phyloP scores from a whole-genome alignment of 2,329 filamentous ascomycete genomes.

The Fusarium newnesense region DNA sequence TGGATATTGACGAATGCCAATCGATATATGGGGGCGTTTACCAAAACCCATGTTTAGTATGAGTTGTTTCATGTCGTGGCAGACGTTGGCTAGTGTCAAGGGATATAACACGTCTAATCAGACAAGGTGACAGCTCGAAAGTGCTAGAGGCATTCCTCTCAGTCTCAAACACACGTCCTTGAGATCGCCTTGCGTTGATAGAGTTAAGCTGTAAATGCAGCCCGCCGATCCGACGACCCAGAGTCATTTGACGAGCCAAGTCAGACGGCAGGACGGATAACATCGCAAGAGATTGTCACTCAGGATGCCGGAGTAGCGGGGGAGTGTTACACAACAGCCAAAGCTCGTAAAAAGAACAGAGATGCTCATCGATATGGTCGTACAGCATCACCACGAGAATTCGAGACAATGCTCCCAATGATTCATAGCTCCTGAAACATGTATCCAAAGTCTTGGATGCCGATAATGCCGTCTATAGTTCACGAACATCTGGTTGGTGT shows the following conservation, averaged over 20 bases:
- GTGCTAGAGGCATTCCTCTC: conserved; percentile 2
- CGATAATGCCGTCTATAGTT: conserved; percentile 6
- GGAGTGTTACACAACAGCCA: conserved; percentile 15
- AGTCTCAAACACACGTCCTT: conserved; percentile 13
- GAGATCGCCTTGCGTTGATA: neutral
- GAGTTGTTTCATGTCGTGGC: conserved; percentile 30
- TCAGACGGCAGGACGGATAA: conserved; percentile 1
- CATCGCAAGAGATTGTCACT: conserved; percentile 12
- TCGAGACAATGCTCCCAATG: conserved; percentile 16
- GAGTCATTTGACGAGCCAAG: conserved; percentile 11
- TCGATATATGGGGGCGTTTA: conserved; percentile 1
- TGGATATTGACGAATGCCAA: conserved; percentile 11
- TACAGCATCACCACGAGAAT: conserved; percentile 26
- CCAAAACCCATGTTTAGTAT: conserved; percentile 16
- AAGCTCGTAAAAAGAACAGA: conserved; percentile 7
- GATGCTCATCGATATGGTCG: neutral
- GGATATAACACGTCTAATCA: conserved; percentile 2
- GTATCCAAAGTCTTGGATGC: conserved; percentile 5
- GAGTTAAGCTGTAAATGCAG: conserved; percentile 1
- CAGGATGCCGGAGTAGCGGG: conserved; percentile 2
- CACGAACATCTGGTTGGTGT: conserved; percentile 1
- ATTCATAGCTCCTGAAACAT: conserved; percentile 20
- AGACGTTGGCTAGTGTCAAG: conserved; percentile 18
- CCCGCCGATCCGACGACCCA: conserved; percentile 20
- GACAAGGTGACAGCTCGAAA: conserved; percentile 1